These are phyloP conservation scores for Cornus kousa DNA, from an alignment of 148 eudicot genomes.

Conservation along the genomic window DNA sequence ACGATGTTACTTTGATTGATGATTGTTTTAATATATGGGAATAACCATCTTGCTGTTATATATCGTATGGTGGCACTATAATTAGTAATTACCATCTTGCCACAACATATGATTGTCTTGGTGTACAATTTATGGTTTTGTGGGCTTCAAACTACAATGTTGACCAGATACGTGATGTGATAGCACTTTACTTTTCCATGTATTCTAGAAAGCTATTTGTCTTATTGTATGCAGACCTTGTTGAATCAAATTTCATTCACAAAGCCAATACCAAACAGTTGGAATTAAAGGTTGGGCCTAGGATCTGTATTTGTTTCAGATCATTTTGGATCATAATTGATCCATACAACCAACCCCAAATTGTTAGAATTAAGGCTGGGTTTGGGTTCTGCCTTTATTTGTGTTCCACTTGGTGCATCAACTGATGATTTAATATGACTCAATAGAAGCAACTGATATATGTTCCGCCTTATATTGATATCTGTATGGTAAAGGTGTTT, in stretches of 20 bases:
- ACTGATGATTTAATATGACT: neutral
- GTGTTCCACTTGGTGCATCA: neutral
- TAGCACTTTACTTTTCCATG: neutral
- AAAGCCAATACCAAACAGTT: neutral
- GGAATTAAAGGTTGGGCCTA: neutral
- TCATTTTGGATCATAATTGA: neutral
- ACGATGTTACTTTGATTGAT: too few relatives aligned
- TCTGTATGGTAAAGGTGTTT: neutral
- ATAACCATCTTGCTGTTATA: neutral
- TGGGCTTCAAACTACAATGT: neutral
- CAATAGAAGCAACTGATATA: neutral
- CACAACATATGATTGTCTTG: neutral
- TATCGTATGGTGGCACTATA: neutral
- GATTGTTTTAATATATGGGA: neutral
- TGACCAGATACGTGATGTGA: neutral
- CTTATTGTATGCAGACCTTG: neutral
- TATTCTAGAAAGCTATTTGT: neutral
- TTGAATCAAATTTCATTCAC: neutral
- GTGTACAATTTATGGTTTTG: neutral
- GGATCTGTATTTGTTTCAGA: neutral
- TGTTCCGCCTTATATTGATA: neutral
- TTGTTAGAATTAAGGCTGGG: neutral
- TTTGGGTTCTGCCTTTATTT: neutral
- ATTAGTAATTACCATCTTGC: neutral
- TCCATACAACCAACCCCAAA: neutral